Evolutionary conservation across 2,329 filamentous ascomycete genomes (phyloP), one percentile per base, ranked within the genome.

Genomic region (Ramularia endophylla): DNA sequence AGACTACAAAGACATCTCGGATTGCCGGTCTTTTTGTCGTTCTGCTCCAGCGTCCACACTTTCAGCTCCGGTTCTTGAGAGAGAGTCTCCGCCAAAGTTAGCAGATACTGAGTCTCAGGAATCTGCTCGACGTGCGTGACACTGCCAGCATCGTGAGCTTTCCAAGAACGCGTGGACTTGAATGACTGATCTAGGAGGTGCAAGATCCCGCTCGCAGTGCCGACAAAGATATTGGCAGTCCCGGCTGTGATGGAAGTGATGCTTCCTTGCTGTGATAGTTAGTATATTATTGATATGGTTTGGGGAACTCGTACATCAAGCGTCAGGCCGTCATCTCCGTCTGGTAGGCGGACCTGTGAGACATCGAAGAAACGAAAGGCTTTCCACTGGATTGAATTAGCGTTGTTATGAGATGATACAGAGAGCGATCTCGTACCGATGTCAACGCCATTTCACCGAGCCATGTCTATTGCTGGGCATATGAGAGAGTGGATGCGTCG

Each of bases 341-440:
- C 84, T 55, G 75, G 77, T 57, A 89, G 75, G 60, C 83, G 80
- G 65, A 95, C 81, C 63, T 85, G 83, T 63, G 81, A 81, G 65
- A 94, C 87, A 69, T 95, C 87, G 78, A 98, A 97, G 81, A 98
- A 98, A 75, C 94, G 89, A 73, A 98, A 98, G 56, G 85, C 83
- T 85, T 95, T 95, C 90, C 92, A 97, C 90, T 95, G 52, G 37
- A 42, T 36, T 9, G 9, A 19, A 13, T 27, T 22, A 22, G 31
- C 20, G 4, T 3, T 7, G 7, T 9, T 8, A 4, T 8, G n/a
- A 19, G 11, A 20, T 6, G 3, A 12, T 6, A 12, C 52, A 9
- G 44, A 36, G 30, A 15, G 29, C 15, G 25, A 17, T 35, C 8
- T 27, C 47, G 33, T 52, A 61, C 58, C 54, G 58, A 59, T 51